Evolutionary conservation across 2,329 filamentous ascomycete genomes (phyloP).

Genomic region (Sclerotinia spermophila): DNA sequence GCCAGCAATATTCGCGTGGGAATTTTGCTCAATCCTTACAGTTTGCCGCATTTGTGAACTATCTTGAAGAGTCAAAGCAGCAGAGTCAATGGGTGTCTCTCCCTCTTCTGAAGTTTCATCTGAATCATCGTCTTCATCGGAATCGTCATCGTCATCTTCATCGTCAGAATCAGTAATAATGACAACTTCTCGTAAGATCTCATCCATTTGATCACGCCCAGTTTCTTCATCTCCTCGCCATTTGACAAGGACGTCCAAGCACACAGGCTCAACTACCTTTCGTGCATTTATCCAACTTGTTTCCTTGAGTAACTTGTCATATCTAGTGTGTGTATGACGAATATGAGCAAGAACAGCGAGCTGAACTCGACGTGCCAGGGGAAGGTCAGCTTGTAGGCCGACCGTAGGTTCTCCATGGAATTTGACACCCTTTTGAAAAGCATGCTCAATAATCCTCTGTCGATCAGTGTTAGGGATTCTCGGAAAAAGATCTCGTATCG

Average conservation of each 20-base stretch:
- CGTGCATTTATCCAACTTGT: slow-evolving; percentile 57
- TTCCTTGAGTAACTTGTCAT: slow-evolving; percentile 58
- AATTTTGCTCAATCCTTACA: background rate
- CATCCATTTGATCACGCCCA: slow-evolving; percentile 63
- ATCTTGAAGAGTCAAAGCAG: slow-evolving; percentile 22
- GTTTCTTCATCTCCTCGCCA: slow-evolving; percentile 70
- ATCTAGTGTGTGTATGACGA: slow-evolving; percentile 62
- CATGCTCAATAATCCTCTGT: slow-evolving; percentile 57
- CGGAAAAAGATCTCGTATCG: slow-evolving; percentile 61
- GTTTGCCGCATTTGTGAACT: slow-evolving; percentile 9
- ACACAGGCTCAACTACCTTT: slow-evolving; percentile 57
- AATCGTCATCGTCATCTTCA: slow-evolving; percentile 23
- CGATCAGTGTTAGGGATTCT: slow-evolving; percentile 63
- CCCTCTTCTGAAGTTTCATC: slow-evolving; percentile 27
- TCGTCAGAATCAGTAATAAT: slow-evolving; percentile 48
- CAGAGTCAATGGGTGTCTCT: slow-evolving; percentile 23
- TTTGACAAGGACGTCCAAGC: slow-evolving; percentile 64
- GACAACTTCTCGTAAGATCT: slow-evolving; percentile 63
- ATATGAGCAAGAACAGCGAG: slow-evolving; percentile 65
- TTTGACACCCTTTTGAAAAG: slow-evolving; percentile 55
- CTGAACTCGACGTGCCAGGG: slow-evolving; percentile 59
- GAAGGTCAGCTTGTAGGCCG: slow-evolving; percentile 52
- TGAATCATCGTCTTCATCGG: slow-evolving; percentile 21
- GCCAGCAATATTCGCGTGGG: background rate
- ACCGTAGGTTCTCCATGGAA: slow-evolving; percentile 55